Conservation (phyloP, 805 yeast genomes). For the Wickerhamomyces hampshirensis region DNA sequence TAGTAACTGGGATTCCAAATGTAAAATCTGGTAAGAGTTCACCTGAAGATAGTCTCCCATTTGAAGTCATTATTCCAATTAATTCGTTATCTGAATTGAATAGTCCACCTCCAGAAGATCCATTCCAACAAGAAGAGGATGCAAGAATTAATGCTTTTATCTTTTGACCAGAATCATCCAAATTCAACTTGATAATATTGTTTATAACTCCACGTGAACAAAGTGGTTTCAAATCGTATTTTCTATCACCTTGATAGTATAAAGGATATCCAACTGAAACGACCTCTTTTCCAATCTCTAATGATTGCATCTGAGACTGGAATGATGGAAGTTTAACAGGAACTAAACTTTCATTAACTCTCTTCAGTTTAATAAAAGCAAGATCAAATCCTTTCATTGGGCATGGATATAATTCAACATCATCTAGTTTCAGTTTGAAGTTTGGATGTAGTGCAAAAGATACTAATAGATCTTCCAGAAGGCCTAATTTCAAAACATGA, state of each 20-base stretch:
- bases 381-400: conserved; percentile 25
- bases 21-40: conserved; percentile 26
- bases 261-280: conserved; percentile 24
- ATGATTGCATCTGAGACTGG: conserved; percentile 2
- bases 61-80: conserved; percentile 26
- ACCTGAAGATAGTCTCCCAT: conserved; percentile 24
- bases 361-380: conserved; percentile 18
- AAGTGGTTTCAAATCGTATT: conserved; percentile 14
- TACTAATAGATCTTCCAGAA: conserved; percentile 10
- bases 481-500: conserved; percentile 21
- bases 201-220: no score
- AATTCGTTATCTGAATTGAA: conserved; percentile 21
- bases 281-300: conserved; percentile 15
- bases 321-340: conserved; percentile 12
- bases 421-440: conserved; percentile 3
- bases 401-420: conserved; percentile 11
- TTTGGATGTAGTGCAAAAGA: conserved; percentile 8
- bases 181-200: no score
- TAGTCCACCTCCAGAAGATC: conserved; percentile 27
- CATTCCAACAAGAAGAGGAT: conserved; percentile 28
- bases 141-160: conserved; percentile 18
- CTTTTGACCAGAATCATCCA: conserved; percentile 7
- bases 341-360: conserved; percentile 2
- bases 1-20: conserved; percentile 21
- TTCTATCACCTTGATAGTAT: conserved; percentile 19